Conservation (phyloP, 805 yeast species). For the Tetrapisispora fleetii region DNA sequence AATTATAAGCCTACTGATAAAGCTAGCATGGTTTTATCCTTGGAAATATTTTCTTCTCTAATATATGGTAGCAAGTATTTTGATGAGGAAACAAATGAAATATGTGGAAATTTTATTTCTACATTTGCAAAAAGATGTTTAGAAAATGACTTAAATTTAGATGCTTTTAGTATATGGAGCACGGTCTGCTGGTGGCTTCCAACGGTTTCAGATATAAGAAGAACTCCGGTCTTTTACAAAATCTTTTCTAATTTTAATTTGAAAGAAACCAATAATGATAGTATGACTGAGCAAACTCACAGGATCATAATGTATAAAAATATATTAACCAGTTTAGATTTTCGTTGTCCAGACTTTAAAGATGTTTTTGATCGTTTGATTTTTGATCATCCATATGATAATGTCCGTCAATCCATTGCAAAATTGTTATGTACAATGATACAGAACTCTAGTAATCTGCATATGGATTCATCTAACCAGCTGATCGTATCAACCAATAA, state of each 20-base stretch:
- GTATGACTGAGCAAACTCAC: slow-evolving; percentile 58
- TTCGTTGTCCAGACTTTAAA: slow-evolving; percentile 46
- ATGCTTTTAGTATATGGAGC: slow-evolving; percentile 64
- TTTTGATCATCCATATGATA: slow-evolving; percentile 56
- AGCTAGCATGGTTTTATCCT: slow-evolving; percentile 61
- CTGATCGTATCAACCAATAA: slow-evolving; percentile 1
- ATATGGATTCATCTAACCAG: slow-evolving; percentile 3
- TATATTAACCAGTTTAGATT: slow-evolving; percentile 39
- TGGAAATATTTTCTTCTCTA: slow-evolving; percentile 63
- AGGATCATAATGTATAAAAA: slow-evolving; percentile 43
- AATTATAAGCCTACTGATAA: slow-evolving; percentile 58
- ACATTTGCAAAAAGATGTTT: slow-evolving; percentile 39
- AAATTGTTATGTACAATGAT: slow-evolving; percentile 35
- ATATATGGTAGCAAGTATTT: slow-evolving; percentile 40
- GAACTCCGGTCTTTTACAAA: slow-evolving; percentile 45
- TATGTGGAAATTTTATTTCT: slow-evolving; percentile 39
- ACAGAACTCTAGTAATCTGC: slow-evolving; percentile 20
- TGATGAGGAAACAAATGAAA: slow-evolving; percentile 23
- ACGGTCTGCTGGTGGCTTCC: slow-evolving; percentile 70
- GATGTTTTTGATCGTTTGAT: slow-evolving; percentile 34
- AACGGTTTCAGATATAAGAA: slow-evolving; percentile 52
- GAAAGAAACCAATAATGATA: slow-evolving; percentile 41
- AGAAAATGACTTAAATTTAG: slow-evolving; percentile 57
- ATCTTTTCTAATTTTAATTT: slow-evolving; percentile 37
- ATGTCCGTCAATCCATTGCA: slow-evolving; percentile 62